Base-by-base conservation (phyloP, 352 stramenopile genomes). In the Globisporangium camurandrum region DNA sequence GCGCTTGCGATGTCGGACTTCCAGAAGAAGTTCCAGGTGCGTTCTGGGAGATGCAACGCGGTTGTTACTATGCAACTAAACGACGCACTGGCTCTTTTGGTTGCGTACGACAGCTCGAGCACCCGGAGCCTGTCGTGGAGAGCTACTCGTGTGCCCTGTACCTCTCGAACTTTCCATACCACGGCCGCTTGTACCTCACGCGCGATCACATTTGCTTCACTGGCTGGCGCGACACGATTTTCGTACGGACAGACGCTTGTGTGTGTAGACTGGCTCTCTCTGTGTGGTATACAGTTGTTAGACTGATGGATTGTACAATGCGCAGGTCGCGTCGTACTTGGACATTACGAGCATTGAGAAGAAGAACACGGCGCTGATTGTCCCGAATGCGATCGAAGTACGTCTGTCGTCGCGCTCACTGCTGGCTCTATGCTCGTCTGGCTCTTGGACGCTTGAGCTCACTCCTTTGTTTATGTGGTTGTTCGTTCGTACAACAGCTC, bases 331-430 rank as follows among this genome's bases (percentile, higher is more conserved):
- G n/a, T 79, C 67, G 6, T 86, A 85, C 36, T 65, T 76, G n/a
- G 74, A 91, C 14, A 88, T 93, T 48, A 60, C 59, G 22, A 39
- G 49, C 23, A 75, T 93, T 53, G 83, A 90, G 54, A 91, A 91
- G 54, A 93, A 93, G 45, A 90, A 92, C 40, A 86, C 80, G 2
- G 80, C 83, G 8, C 54, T 93, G 23, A 88, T 93, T 49, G 83
- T 92, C 8, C 83, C 83, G 3, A 93, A 93, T 37, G 83, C 77
- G 14, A 86, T 92, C 30, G 83, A 93, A 77, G 77, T 93, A 54
- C 31, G 60, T 27, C 16, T 38, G 26, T 24, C n/a, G 17, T 30
- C 2, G 12, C 9, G 10, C 6, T 45, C 39, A 17, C 22, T 3
- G 7, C 17, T 26, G 38, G 3, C 3, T 16, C 12, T 12, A 4